Evolutionary conservation across 1,284 basidiomycete species (phyloP).

Genomic region (Tremellales sp.): DNA sequence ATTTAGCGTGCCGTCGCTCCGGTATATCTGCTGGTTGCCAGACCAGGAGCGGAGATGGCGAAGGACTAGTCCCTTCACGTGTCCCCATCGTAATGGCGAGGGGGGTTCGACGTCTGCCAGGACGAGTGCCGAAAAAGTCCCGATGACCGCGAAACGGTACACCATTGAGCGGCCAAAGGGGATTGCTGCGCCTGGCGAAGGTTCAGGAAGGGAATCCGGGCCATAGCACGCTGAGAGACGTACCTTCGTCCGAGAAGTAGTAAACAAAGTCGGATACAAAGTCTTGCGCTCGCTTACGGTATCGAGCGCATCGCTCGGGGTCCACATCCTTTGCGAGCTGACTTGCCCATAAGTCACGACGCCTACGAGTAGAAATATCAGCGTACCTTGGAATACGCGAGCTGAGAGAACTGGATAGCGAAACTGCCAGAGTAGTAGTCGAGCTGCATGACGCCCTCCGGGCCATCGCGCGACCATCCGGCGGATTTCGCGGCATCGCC

Average conservation of each 20-base stretch:
- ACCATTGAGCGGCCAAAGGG: conserved; percentile 72
- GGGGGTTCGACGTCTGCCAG: conserved; percentile 66
- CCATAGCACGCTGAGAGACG: conserved; percentile 11
- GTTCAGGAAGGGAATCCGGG: not conserved
- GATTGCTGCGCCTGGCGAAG: conserved; percentile 59
- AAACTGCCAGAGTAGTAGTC: conserved; percentile 77
- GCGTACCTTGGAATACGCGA: conserved; percentile 60
- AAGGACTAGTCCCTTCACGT: conserved; percentile 66
- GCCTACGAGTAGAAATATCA: not conserved
- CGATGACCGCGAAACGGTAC: conserved; percentile 72
- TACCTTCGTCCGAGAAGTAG: conserved; percentile 69
- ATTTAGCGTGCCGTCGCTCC: conserved; percentile 64
- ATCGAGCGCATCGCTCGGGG: conserved; percentile 62
- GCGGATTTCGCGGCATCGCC: conserved; percentile 48
- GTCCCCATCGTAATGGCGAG: conserved; percentile 64
- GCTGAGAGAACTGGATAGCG: conserved; percentile 70
- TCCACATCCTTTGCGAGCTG: conserved; percentile 59
- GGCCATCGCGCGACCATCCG: conserved; percentile 72
- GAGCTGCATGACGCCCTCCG: conserved; percentile 69
- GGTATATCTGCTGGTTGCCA: conserved; percentile 53
- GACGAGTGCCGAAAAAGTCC: conserved; percentile 69
- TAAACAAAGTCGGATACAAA: conserved; percentile 68
- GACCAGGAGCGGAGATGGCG: conserved; percentile 70
- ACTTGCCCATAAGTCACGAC: not conserved
- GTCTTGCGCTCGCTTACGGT: conserved; percentile 59